Base-by-base conservation (phyloP, 2,329 filamentous ascomycete species). In the Sclerotinia subarctica region DNA sequence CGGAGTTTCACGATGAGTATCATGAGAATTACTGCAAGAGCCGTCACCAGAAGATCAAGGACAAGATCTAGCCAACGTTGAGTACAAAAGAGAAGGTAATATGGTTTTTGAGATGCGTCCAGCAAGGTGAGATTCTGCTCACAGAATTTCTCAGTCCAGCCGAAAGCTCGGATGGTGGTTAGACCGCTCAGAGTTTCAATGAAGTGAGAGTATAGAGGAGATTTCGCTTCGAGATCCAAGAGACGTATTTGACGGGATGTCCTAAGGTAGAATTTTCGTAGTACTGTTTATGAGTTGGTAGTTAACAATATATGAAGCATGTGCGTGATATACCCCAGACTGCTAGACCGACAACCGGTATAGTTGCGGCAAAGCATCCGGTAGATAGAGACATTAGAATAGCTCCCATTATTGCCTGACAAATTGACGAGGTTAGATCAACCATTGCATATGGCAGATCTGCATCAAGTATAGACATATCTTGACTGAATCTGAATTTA, bases 41-140 rank as follows among this genome's bases (percentile, higher is more conserved):
- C 71, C 24, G 52, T 68, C 10, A 73, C 72, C 13, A 74, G 52
- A n/a, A 75, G 67, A 51, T 74, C 72, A 0, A 75, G 66, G 0
- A 82, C 80, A 0, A 88, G 78, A 0, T 75, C 78, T 0, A 88
- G 79, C 86, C 86, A 88, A 32, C 84, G 80, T 73, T 89, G 87
- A 2, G 87, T 81, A 59, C 83, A 82, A 68, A 81, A 84, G 8
- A 88, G 78, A 0, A 87, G 79, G 72, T 89, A 89, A 67, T 84
- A 85, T 0, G 86, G 85, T 38, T 80, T 78, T 71, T 88, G 86
- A 0, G 85, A 86, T 7, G 76, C 76, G 69, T 88, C 84, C 1
- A 89, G 77, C 0, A 85, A 78, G 5, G 72, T 70, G 21, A 82
- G 75, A 67, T 85, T 86, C 69, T 69, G 58, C 13, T 69, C 66